These are phyloP conservation scores for Termitomyces sp. DNA, from an alignment of 768 basidiomycete genomes.

Conservation along the genomic window DNA sequence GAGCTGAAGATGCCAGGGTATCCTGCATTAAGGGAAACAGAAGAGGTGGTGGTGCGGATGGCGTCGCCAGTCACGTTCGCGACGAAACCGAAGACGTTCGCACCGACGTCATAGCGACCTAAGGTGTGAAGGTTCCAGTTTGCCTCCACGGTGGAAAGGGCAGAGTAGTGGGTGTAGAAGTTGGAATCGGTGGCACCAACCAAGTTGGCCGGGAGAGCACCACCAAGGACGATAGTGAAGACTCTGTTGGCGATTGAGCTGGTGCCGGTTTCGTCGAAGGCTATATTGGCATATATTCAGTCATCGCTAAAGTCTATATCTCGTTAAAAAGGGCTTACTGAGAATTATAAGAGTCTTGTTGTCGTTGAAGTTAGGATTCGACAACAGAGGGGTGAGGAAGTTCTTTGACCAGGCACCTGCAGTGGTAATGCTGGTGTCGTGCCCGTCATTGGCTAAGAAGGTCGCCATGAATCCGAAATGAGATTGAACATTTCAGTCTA, in stretches of 20 bases:
- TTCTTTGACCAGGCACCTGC: slow-evolving; percentile 37
- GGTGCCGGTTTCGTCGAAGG: slow-evolving; percentile 53
- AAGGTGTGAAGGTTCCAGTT: slow-evolving; percentile 62
- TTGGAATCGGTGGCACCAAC: slow-evolving; percentile 42
- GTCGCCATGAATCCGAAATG: background rate
- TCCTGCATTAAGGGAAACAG: slow-evolving; percentile 16
- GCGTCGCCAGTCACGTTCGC: slow-evolving; percentile 39
- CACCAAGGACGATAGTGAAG: slow-evolving; percentile 34
- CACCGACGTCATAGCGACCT: slow-evolving; percentile 33
- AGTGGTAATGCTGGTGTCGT: slow-evolving; percentile 54
- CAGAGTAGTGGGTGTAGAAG: slow-evolving; percentile 61
- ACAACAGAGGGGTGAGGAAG: slow-evolving; percentile 48
- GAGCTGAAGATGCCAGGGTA: slow-evolving; percentile 23
- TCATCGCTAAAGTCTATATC: background rate
- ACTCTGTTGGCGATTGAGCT: slow-evolving; percentile 41
- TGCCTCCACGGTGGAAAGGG: slow-evolving; percentile 48
- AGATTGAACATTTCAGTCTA: background rate
- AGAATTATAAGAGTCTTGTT: slow-evolving; percentile 50
- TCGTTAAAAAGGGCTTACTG: slow-evolving; percentile 15
- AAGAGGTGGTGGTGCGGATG: slow-evolving; percentile 14
- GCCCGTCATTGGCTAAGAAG: slow-evolving; percentile 42
- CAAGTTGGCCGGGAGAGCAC: slow-evolving; percentile 36
- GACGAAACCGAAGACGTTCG: slow-evolving; percentile 50
- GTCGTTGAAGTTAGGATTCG: slow-evolving; percentile 48
- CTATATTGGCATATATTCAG: background rate